Evolutionary conservation across 495 filamentous ascomycete species (phyloP), one percentile per base, ranked within the genome.

Genomic region (Sphaerosporella brunnea): DNA sequence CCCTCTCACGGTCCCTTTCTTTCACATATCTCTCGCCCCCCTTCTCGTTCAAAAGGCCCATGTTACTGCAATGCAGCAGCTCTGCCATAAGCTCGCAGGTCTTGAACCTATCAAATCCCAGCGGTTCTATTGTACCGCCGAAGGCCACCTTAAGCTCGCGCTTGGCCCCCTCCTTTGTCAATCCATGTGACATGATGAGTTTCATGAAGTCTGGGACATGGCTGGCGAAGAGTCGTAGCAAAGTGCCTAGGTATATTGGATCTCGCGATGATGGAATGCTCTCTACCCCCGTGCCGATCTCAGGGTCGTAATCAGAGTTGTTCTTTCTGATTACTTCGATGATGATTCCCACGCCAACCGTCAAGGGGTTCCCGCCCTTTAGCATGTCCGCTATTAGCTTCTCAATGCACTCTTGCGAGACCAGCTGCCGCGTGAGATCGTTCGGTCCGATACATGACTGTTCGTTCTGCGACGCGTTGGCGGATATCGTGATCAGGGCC

Each of bases 311-410:
- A 63, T 99, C 90, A 0, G 92, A 96, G 59, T 99, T 99, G 58
- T 99, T 99, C 67, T 99, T 99, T 41, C 90, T 75, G 56, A 99
- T 99, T 23, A 99, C 90, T 63, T 99, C 90, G 53, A 99, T 96
- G 10, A 99, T 75, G 52, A 95, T 94, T 13, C 92, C 90, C 23
- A 99, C 90, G 16, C 90, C 92, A 32, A 96, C 93, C 1, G 90
- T 96, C 47, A 99, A 66, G 3, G 90, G 80, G 54, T 96, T 96
- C 34, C 90, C 92, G 23, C 90, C 90, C 25, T 78, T 74, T 16
- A 96, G 76, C 90, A 99, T 99, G 51, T 90, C 82, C 20, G 69
- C 67, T 47, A 95, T 82, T 11, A 99, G 71, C 39, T 72, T 75
- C 53, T 85, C 73, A 20, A 94, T 76, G 55, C 87, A 96, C 13